Percentiles rank a stretch among this genome's conserved stretches.
Evolutionary conservation across 2,329 filamentous ascomycete genomes (phyloP).

Genomic region (Fusarium subglutinans): DNA sequence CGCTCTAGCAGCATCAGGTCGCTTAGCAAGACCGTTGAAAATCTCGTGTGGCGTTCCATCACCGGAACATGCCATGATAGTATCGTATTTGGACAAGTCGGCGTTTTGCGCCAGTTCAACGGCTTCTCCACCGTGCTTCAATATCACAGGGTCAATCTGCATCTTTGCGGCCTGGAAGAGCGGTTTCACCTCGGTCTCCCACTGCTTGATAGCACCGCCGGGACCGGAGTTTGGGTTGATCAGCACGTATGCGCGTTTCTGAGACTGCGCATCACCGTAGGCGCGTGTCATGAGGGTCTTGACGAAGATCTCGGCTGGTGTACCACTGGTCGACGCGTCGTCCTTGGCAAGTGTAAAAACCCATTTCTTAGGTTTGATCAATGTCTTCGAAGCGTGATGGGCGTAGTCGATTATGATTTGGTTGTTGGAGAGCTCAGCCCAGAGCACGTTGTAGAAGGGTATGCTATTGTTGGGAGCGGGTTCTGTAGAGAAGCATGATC

Average conservation of each 20-base stretch:
- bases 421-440: constrained; percentile 72
- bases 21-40: constrained; percentile 88
- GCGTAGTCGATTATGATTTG: constrained; percentile 80
- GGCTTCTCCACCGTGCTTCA: constrained; percentile 79
- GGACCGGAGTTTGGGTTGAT: constrained; percentile 93
- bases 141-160: constrained; percentile 76
- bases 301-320: constrained; percentile 69
- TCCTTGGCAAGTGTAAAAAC: constrained; percentile 56
- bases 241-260: constrained; percentile 85
- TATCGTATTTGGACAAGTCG: constrained; percentile 83
- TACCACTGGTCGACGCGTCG: constrained; percentile 33
- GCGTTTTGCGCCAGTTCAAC: constrained; percentile 78
- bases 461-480: constrained; percentile 56
- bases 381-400: constrained; percentile 64
- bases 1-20: constrained; percentile 77
- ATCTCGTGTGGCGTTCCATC: constrained; percentile 93
- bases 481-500: constrained; percentile 28
- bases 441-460: constrained; percentile 84
- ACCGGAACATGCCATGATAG: constrained; percentile 88
- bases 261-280: constrained; percentile 73
- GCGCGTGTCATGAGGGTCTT: constrained; percentile 72
- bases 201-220: constrained; percentile 77
- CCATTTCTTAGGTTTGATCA: constrained; percentile 68
- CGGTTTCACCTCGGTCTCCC: constrained; percentile 79
- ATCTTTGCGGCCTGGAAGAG: constrained; percentile 85